Conservation (phyloP, 345 rosid genomes). For the Punica granatum region DNA sequence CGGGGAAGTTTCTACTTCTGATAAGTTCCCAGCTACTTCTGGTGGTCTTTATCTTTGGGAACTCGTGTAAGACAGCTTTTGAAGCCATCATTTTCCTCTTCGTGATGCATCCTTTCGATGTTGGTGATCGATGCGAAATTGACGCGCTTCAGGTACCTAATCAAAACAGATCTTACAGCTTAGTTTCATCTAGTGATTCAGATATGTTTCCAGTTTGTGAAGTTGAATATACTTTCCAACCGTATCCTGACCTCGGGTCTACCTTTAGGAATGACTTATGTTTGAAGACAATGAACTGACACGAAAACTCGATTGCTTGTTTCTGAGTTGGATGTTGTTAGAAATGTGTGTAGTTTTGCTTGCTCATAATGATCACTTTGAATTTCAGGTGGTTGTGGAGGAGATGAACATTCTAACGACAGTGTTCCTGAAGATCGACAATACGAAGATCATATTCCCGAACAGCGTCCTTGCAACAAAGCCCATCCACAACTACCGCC, state of each 20-base stretch:
- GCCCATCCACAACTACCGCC: constrained; percentile 30
- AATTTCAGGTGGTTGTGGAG: constrained; percentile 34
- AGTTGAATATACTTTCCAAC: no score
- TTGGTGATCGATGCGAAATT: constrained; percentile 38
- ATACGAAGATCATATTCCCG: constrained; percentile 26
- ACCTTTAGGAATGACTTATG: no score
- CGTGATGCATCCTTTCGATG: constrained; percentile 41
- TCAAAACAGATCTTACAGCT: background rate
- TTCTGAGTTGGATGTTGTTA: background rate
- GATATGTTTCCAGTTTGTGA: background rate
- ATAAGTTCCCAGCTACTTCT: constrained; percentile 33
- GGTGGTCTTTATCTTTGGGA: constrained; percentile 39
- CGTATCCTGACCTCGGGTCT: no score
- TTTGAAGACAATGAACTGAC: no score
- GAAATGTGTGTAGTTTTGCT: background rate
- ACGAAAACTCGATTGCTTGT: background rate
- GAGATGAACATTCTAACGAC: constrained; percentile 42
- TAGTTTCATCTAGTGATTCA: background rate
- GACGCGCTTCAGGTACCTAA: constrained; percentile 32
- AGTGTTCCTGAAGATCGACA: constrained; percentile 29
- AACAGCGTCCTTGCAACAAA: constrained; percentile 34
- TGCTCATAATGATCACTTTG: background rate
- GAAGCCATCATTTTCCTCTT: constrained; percentile 40
- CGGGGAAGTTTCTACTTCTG: constrained; percentile 22
- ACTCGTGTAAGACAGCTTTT: constrained; percentile 31